Percentiles rank a stretch among this genome's conserved stretches.
phyloP scores from a whole-genome alignment of 2,329 filamentous ascomycete genomes.

The Epichloe elymi region DNA sequence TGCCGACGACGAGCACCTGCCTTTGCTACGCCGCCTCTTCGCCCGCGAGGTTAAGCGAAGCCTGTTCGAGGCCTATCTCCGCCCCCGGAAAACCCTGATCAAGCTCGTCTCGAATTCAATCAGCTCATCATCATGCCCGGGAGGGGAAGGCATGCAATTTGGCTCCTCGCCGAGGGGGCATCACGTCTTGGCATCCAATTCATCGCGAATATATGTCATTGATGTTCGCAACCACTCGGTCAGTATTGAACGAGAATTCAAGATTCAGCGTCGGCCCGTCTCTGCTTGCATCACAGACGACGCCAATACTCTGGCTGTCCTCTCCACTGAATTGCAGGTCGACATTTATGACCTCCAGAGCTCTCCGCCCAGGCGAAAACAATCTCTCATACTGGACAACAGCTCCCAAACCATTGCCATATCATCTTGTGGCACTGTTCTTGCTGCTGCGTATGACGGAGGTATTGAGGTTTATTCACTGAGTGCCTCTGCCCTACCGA shows the following conservation, averaged over 20 bases:
- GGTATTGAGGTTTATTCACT: slow-evolving; percentile 82
- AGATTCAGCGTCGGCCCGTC: slow-evolving; percentile 62
- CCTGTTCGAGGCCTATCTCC: slow-evolving; percentile 62
- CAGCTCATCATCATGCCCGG: slow-evolving; percentile 70
- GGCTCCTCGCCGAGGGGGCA: slow-evolving; percentile 63
- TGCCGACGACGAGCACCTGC: slow-evolving; percentile 37
- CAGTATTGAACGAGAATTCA: slow-evolving; percentile 61
- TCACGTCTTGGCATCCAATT: slow-evolving; percentile 69
- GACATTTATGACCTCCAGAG: slow-evolving; percentile 66
- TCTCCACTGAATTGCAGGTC: slow-evolving; percentile 72
- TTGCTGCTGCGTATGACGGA: slow-evolving; percentile 75
- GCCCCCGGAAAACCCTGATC: slow-evolving; percentile 57
- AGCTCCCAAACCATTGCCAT: slow-evolving; percentile 65
- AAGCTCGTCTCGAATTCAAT: slow-evolving; percentile 74
- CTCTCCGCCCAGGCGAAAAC: slow-evolving; percentile 54
- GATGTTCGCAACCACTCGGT: slow-evolving; percentile 49
- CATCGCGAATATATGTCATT: slow-evolving; percentile 69
- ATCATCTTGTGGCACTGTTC: slow-evolving; percentile 66
- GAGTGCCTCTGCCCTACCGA: slow-evolving; percentile 46
- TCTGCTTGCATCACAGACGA: slow-evolving; percentile 71
- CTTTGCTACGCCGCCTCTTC: slow-evolving; percentile 51
- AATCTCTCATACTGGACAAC: slow-evolving; percentile 66
- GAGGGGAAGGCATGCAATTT: slow-evolving; percentile 82
- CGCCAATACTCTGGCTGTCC: slow-evolving; percentile 60
- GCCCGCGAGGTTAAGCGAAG: slow-evolving; percentile 60